phyloP scores from a whole-genome alignment of 192 early-diverging fungal genomes.

The Mortierella claussenii region DNA sequence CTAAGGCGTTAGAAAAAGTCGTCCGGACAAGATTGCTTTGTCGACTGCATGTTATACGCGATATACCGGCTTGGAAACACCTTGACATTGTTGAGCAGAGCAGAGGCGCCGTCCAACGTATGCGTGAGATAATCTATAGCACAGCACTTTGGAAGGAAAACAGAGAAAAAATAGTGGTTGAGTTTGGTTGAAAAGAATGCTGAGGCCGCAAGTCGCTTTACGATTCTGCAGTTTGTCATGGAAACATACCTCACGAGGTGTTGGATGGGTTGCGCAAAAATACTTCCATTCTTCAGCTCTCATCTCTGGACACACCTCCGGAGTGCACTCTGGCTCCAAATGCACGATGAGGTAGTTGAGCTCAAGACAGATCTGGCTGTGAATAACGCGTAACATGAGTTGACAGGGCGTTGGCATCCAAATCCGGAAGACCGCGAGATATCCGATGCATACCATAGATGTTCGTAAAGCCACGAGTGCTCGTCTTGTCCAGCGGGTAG shows the following conservation, averaged over 20 bases:
- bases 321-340: conserved; percentile 81
- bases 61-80: conserved; percentile 79
- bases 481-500: conserved; percentile 71
- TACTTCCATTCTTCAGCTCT: conserved; percentile 91
- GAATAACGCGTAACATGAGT: background rate
- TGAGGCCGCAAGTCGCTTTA: too few relatives aligned
- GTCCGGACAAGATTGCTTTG: too few relatives aligned
- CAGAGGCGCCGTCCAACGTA: conserved; percentile 90
- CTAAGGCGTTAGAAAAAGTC: too few relatives aligned
- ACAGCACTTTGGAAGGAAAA: conserved; percentile 67
- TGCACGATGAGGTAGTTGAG: conserved; percentile 79
- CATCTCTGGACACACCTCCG: conserved; percentile 88
- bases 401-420: background rate
- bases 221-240: background rate
- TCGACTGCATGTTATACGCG: too few relatives aligned
- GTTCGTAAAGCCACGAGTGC: conserved; percentile 89
- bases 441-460: conserved; percentile 82
- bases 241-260: conserved; percentile 71
- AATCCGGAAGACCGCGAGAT: too few relatives aligned
- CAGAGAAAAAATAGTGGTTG: background rate
- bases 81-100: conserved; percentile 78
- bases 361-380: conserved; percentile 87
- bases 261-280: conserved; percentile 90
- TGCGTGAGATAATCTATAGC: conserved; percentile 95
- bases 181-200: too few relatives aligned